Evolutionary conservation across 192 early-diverging fungal species (phyloP), one percentile per base, ranked within the genome.

Genomic region (Neocallimastix lanati): DNA sequence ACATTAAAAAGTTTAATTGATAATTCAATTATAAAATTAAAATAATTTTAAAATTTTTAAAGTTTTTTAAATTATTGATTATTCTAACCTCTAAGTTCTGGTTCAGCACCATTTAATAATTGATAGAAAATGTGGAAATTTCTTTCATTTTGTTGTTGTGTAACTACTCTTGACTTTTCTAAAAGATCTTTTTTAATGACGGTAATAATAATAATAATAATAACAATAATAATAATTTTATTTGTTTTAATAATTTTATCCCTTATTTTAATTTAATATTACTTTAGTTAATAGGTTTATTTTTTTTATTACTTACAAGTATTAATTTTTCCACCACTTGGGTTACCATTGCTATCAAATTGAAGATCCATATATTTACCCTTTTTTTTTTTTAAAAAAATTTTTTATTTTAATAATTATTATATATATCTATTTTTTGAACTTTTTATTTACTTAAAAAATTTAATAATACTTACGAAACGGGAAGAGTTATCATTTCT

Each of bases 51-150:
- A n/a, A n/a, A n/a, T n/a, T n/a, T n/a, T n/a, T n/a, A n/a, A n/a
- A n/a, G n/a, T n/a, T n/a, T n/a, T n/a, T n/a, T n/a, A n/a, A n/a
- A n/a, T n/a, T n/a, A n/a, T n/a, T n/a, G n/a, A n/a, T n/a, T n/a
- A n/a, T n/a, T n/a, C n/a, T n/a, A n/a, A 50, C 40, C 40, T 50
- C 40, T 50, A 50, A 50, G 40, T 50, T 16, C 40, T 50, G 40
- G 40, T 50, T 50, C 40, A 21, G 18, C 92, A 25, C 91, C 93
- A 81, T 93, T 94, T 82, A 90, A 89, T 29, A 95, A 88, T 83
- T 96, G 94, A 82, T 96, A 96, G 85, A 99, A 98, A 76, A 98
- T 93, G 83, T 99, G 97, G 85, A 99, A 99, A 83, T 98, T 98
- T n/a, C 88, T 84, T 79, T 89, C 88, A 18, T 78, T 38, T 78